A percentile compares a stretch with the other conserved stretches of the same genome.
These are phyloP conservation scores for Oenanthe sinensis DNA, from an alignment of 129 eudicot species.

Conservation along the genomic window DNA sequence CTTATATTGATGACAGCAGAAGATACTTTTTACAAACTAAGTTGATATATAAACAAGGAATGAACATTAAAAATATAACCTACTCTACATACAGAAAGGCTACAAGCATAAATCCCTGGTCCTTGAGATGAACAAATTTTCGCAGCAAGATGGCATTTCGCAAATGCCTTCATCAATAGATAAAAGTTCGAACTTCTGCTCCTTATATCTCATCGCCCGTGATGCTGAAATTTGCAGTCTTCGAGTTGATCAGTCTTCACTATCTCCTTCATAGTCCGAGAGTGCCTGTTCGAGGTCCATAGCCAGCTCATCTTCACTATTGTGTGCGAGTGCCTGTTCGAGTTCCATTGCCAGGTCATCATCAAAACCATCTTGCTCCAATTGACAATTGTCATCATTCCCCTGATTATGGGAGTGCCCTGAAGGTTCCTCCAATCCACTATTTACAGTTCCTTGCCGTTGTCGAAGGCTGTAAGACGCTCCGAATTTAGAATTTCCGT, in stretches of 20 bases:
- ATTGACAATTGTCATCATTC: slow-evolving; percentile 5
- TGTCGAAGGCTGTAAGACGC: not conserved
- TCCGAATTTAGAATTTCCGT: not conserved
- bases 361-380: slow-evolving; percentile 17
- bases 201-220: not conserved
- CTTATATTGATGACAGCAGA: not conserved
- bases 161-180: not conserved
- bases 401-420: slow-evolving; percentile 9
- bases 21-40: not conserved
- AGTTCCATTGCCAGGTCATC: slow-evolving; percentile 40
- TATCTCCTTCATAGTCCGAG: not conserved
- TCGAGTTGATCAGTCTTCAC: not conserved
- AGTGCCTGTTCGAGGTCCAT: slow-evolving; percentile 9
- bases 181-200: not conserved
- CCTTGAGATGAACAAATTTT: not conserved
- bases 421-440: slow-evolving; percentile 13
- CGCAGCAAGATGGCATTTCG: not conserved
- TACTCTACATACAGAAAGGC: not conserved
- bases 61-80: not conserved
- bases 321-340: slow-evolving; percentile 20
- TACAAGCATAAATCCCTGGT: not conserved
- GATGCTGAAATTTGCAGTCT: not conserved
- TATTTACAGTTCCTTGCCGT: slow-evolving; percentile 14
- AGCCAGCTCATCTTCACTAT: slow-evolving; percentile 1
- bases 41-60: not conserved